Base-by-base conservation (phyloP, 768 basidiomycete genomes). In the Podaxis mareebaensis region DNA sequence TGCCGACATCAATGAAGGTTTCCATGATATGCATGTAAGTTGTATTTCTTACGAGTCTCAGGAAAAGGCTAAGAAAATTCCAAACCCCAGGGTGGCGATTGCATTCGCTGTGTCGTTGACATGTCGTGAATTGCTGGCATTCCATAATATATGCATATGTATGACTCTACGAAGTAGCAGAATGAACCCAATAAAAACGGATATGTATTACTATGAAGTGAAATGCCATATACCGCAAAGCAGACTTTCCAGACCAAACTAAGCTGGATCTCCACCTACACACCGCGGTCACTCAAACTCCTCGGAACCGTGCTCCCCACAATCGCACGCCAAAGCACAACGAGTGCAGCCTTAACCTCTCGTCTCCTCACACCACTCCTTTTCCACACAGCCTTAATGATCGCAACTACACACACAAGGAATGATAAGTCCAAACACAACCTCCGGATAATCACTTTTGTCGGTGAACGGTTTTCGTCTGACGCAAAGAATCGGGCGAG, bases 21-120 rank as follows among this genome's bases (percentile, higher is more conserved):
- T 99, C 82, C 81, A 90, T 62, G 93, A 96, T 72, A 99, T 99
- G 96, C 95, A 98, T 79, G 93, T 95, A 77, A 76, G 95, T 85
- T 26, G 17, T 48, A n/a, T 12, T 26, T 12, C 22, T 24, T 54
- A 51, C 28, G 59, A 33, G 7, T 61, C 24, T 39, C 42, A 40
- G 54, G 36, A 56, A 64, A 42, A 28, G 59, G 28, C 60, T 52
- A 22, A 17, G 42, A 26, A 61, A 36, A 22, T 71, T 39, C 20
- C 67, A 13, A 24, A 20, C 40, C 10, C 0, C 54, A 95, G 91
- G 79, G 75, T 52, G 95, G 95, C 15, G 83, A 92, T 54, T 97
- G 95, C 74, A 97, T 99, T 71, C 91, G 96, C 66, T 96, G 95
- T 67, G 92, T 99, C 10, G 92, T 98, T 49, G 88, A 96, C 75